phyloP scores from a whole-genome alignment of 257 asterid species.

The Plectranthus barbatus region DNA sequence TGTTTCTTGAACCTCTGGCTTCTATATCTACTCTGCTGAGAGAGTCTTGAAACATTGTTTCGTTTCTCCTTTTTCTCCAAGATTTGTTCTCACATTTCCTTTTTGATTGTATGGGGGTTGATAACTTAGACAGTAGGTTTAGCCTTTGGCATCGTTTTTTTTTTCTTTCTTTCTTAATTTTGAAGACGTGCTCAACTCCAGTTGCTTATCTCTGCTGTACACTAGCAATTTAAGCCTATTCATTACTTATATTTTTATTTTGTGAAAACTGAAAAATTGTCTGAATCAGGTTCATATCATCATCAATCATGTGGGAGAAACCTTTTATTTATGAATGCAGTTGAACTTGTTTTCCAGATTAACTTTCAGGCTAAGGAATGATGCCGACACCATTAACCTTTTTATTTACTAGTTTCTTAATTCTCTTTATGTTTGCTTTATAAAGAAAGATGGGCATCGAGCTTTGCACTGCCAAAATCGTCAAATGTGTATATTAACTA shows the following conservation, averaged over 20 bases:
- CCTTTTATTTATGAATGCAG: too few relatives aligned
- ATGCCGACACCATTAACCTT: too few relatives aligned
- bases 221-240: conserved; percentile 1
- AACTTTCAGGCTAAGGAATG: too few relatives aligned
- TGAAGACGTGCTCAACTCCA: not conserved
- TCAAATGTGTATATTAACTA: too few relatives aligned
- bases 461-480: not conserved
- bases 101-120: not conserved
- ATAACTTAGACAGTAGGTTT: conserved; percentile 1
- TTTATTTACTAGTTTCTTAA: too few relatives aligned
- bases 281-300: too few relatives aligned
- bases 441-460: not conserved
- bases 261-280: too few relatives aligned
- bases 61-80: not conserved
- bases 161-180: not conserved
- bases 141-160: conserved; percentile 9
- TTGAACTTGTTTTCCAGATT: too few relatives aligned
- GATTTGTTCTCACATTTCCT: not conserved
- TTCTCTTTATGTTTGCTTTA: too few relatives aligned
- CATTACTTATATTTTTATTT: not conserved
- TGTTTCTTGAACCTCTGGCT: conserved; percentile 18
- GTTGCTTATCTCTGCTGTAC: conserved; percentile 14
- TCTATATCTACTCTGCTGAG: too few relatives aligned
- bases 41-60: not conserved
- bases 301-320: too few relatives aligned